Evolutionary conservation across 1,139 yeast genomes (phyloP).

Genomic region (Debaryomyces subglobosus): DNA sequence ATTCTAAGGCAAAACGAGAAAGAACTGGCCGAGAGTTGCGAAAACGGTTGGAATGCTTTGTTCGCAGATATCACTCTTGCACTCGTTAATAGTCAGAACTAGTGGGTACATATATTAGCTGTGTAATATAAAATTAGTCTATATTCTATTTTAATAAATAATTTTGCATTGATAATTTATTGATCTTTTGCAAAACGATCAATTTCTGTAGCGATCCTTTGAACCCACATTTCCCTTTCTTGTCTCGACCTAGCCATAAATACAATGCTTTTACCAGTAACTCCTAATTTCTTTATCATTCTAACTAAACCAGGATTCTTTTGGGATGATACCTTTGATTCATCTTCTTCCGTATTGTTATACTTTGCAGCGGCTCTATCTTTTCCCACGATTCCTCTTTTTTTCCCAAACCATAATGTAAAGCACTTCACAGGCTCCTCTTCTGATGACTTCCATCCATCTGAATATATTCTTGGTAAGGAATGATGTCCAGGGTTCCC

Average conservation of each 20-base stretch:
- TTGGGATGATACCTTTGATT: constrained; percentile 13
- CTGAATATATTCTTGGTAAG: constrained; percentile 72
- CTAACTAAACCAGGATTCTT: constrained; percentile 47
- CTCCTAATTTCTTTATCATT: constrained; percentile 59
- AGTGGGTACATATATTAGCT: not conserved
- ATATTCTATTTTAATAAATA: not conserved
- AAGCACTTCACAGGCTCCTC: constrained; percentile 74
- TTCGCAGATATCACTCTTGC: constrained; percentile 22
- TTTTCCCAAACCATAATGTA: constrained; percentile 81
- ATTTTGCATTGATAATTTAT: constrained; percentile 4
- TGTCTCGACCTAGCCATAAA: constrained; percentile 82
- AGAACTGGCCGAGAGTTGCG: not conserved
- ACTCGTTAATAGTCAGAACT: not conserved
- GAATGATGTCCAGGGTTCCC: constrained; percentile 57
- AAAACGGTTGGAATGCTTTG: constrained; percentile 19
- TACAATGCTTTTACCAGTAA: constrained; percentile 67
- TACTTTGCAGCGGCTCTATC: constrained; percentile 14
- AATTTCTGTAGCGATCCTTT: constrained; percentile 61
- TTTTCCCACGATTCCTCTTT: constrained; percentile 43
- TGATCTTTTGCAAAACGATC: constrained; percentile 47
- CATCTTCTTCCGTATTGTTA: constrained; percentile 7
- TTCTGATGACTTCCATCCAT: constrained; percentile 85
- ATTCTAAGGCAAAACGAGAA: constrained; percentile 10
- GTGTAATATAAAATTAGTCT: not conserved
- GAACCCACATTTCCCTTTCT: constrained; percentile 85